Conservation (phyloP, 352 stramenopile genomes). For the Phytophthora hibernalis region DNA sequence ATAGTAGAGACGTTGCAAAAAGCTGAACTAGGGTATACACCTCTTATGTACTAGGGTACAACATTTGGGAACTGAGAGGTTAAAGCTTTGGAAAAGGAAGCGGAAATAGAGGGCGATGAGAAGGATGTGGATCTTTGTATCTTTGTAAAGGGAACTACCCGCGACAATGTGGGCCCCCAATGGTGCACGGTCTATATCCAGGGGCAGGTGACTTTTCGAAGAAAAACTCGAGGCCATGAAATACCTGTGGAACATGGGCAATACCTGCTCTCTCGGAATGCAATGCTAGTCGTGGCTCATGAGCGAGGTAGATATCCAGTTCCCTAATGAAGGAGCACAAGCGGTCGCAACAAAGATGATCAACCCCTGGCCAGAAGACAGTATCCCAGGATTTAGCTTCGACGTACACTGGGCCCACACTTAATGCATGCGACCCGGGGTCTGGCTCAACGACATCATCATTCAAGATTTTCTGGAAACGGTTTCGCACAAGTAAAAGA, state of each 20-base stretch:
- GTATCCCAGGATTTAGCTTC: not conserved
- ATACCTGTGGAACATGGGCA: not conserved
- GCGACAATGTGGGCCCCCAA: too few relatives aligned
- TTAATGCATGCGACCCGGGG: not conserved
- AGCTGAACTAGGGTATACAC: constrained; percentile 12
- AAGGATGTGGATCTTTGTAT: not conserved
- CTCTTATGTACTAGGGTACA: constrained; percentile 6
- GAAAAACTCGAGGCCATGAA: not conserved
- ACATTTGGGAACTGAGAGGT: constrained; percentile 14
- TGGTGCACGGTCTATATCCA: not conserved
- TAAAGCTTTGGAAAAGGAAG: not conserved
- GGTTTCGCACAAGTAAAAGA: not conserved
- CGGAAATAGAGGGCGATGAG: not conserved
- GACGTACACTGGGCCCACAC: not conserved
- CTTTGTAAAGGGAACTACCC: not conserved
- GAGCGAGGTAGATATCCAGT: not conserved
- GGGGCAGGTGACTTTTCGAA: not conserved
- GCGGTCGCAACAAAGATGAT: not conserved
- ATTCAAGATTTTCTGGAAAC: constrained; percentile 1
- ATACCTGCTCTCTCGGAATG: not conserved
- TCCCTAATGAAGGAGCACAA: not conserved
- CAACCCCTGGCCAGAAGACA: not conserved
- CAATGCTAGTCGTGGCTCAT: not conserved
- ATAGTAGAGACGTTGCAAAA: constrained; percentile 7
- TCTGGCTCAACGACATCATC: constrained; percentile 6